Conservation (phyloP, 1,284 basidiomycete species). For the Fistulinella staudtii region DNA sequence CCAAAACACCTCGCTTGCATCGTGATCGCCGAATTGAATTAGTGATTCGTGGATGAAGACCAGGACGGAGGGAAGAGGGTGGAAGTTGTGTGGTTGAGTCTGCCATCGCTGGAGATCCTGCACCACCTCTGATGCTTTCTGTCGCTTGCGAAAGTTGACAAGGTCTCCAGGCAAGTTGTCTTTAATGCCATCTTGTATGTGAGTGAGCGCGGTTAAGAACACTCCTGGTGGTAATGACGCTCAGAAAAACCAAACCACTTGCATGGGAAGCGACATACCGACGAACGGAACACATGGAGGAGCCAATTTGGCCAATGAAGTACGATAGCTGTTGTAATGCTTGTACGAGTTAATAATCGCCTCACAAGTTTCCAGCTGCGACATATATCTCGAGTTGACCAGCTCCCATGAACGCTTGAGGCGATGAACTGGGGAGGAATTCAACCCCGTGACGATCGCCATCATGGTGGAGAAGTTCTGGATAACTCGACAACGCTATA, state of each 20-base stretch:
- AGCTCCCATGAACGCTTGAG: constrained; percentile 78
- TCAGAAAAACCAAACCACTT: constrained; percentile 1
- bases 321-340: constrained; percentile 74
- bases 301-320: constrained; percentile 59
- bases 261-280: constrained; percentile 41
- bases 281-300: constrained; percentile 85
- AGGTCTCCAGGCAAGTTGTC: constrained; percentile 59
- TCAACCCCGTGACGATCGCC: constrained; percentile 75
- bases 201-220: constrained; percentile 75
- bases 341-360: constrained; percentile 64
- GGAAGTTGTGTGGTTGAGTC: constrained; percentile 67
- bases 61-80: constrained; percentile 53
- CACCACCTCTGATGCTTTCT: constrained; percentile 73
- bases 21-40: constrained; percentile 41
- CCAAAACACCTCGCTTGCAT: constrained; percentile 54
- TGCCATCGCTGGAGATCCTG: constrained; percentile 81
- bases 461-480: constrained; percentile 81
- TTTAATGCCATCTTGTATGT: constrained; percentile 83
- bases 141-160: constrained; percentile 80
- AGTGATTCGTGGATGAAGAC: constrained; percentile 58
- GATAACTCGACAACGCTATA: constrained; percentile 62
- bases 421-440: constrained; percentile 71
- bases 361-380: constrained; percentile 47
- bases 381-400: constrained; percentile 50
- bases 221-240: constrained; percentile 47